Conservation (phyloP, 2,329 filamentous ascomycete species). For the Beauveria sp. region DNA sequence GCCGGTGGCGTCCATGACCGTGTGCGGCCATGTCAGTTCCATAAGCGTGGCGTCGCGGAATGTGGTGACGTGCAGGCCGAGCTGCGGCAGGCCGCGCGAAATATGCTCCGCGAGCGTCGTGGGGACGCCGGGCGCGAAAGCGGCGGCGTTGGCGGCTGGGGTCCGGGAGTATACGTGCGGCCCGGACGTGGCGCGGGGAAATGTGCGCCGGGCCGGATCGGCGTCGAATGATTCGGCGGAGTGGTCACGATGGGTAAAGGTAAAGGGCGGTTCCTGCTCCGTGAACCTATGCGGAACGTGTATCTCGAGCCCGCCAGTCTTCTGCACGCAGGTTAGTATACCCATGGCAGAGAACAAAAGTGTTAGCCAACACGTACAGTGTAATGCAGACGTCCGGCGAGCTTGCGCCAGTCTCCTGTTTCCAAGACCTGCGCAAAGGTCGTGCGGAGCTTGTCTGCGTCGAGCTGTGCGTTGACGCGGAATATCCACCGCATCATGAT, state of each 20-base stretch:
- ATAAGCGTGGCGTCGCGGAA: constrained; percentile 42
- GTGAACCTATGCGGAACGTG: background rate
- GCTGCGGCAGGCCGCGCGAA: background rate
- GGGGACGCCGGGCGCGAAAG: background rate
- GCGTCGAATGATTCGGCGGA: background rate
- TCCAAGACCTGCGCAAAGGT: constrained; percentile 31
- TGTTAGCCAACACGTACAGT: background rate
- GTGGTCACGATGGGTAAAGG: background rate
- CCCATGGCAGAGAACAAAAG: no score
- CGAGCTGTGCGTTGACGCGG: constrained; percentile 38
- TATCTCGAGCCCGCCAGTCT: background rate
- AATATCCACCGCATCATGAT: constrained; percentile 27
- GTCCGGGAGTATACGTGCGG: background rate
- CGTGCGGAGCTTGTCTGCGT: constrained; percentile 28
- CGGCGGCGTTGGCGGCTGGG: background rate
- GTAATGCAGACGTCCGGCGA: constrained; percentile 33
- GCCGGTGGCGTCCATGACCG: constrained; percentile 37
- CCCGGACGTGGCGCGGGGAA: background rate
- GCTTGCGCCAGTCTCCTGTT: constrained; percentile 36
- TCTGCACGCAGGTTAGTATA: background rate
- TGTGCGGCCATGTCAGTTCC: constrained; percentile 36
- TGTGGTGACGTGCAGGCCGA: background rate
- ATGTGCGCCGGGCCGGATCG: background rate
- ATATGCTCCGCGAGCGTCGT: background rate
- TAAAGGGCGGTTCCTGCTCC: background rate